Evolutionary conservation across 108 stramenopile genomes (phyloP).

Genomic region (Conticribra weissflogii): DNA sequence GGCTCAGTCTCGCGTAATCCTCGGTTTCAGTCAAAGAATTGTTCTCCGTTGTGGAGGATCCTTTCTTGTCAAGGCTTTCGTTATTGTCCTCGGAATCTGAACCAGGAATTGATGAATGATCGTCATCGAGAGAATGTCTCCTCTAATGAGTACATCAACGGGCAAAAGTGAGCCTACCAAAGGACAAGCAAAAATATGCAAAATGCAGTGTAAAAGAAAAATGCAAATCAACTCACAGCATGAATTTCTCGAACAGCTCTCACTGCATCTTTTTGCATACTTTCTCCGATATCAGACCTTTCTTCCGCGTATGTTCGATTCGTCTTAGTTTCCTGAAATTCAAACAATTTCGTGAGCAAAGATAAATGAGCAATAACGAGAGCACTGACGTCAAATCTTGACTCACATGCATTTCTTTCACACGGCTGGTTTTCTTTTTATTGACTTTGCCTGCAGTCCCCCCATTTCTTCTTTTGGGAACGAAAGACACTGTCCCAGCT

Average conservation of each 20-base stretch:
- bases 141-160: constrained; percentile 1
- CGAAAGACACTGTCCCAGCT: constrained; percentile 81
- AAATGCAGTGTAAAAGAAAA: not conserved
- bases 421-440: constrained; percentile 3
- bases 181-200: not conserved
- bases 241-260: constrained; percentile 62
- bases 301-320: constrained; percentile 9
- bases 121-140: constrained; percentile 9
- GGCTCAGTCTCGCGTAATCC: constrained; percentile 64
- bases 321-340: not conserved
- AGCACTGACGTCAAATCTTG: no score
- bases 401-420: constrained; percentile 25
- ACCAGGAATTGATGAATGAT: constrained; percentile 14
- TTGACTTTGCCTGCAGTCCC: constrained; percentile 43
- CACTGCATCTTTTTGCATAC: constrained; percentile 47
- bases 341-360: no score
- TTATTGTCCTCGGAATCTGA: constrained; percentile 11
- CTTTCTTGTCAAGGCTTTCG: not conserved
- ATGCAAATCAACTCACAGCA: constrained; percentile 27
- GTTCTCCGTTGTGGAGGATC: not conserved
- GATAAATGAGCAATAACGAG: not conserved
- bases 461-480: constrained; percentile 66
- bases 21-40: constrained; percentile 50
- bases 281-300: constrained; percentile 21
- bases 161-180: not conserved